Conservation (phyloP, 495 filamentous ascomycete species). For the Clavariopsis aquatica region DNA sequence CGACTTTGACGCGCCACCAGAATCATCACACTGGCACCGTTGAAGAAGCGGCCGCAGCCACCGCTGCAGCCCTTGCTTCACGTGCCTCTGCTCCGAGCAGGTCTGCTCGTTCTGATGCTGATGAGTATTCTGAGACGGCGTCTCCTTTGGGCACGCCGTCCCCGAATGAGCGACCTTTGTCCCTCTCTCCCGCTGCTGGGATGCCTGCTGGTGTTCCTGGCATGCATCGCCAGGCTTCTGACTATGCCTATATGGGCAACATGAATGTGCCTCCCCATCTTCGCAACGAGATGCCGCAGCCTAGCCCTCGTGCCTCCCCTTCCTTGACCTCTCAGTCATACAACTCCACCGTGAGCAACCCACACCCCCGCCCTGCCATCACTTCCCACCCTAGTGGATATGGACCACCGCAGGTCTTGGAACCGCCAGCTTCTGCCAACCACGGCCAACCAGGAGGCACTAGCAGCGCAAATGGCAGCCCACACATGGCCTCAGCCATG, state of each 20-base stretch:
- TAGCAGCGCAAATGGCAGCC: slow-evolving; percentile 45
- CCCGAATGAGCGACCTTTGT: slow-evolving; percentile 70
- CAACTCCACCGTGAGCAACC: slow-evolving; percentile 55
- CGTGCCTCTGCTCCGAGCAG: slow-evolving; percentile 56
- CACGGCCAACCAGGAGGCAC: slow-evolving; percentile 40
- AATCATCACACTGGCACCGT: slow-evolving; percentile 95
- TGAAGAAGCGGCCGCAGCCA: slow-evolving; percentile 87
- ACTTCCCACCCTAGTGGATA: slow-evolving; percentile 82
- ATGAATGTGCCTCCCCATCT: slow-evolving; percentile 80
- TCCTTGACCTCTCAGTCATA: slow-evolving; percentile 63
- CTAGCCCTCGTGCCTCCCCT: slow-evolving; percentile 69
- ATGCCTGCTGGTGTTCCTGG: slow-evolving; percentile 63
- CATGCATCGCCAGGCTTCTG: slow-evolving; percentile 66
- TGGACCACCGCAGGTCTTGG: slow-evolving; percentile 80
- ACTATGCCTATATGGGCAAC: slow-evolving; percentile 64
- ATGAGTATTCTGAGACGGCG: slow-evolving; percentile 73
- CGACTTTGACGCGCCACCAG: slow-evolving; percentile 92
- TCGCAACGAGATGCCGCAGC: slow-evolving; percentile 73
- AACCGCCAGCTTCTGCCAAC: slow-evolving; percentile 63
- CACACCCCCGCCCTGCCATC: slow-evolving; percentile 62
- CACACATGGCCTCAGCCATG: slow-evolving; percentile 43
- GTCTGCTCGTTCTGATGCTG: slow-evolving; percentile 68
- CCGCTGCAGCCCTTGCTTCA: slow-evolving; percentile 75
- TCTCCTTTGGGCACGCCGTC: slow-evolving; percentile 89
- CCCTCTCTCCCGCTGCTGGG: slow-evolving; percentile 77